Conservation (phyloP, 208 protist genomes). For the Naegleria lovaniensis region DNA sequence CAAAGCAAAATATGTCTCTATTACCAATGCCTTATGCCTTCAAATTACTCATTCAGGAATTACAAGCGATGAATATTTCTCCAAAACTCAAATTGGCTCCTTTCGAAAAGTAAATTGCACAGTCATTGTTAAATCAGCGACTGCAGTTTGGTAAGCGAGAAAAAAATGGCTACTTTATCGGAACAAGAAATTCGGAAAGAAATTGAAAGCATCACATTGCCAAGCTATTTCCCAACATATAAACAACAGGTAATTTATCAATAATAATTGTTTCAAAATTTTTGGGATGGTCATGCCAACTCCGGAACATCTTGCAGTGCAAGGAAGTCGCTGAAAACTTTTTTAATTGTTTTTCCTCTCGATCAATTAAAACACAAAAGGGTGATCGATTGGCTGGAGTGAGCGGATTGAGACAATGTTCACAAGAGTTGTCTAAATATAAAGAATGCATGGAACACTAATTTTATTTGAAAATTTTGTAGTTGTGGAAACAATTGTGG, state of each 20-base stretch:
- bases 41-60: slow-evolving; percentile 99
- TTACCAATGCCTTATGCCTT: slow-evolving; percentile 98
- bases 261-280: neutral
- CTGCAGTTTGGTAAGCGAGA: no score
- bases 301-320: neutral
- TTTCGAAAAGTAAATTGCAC: neutral
- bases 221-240: neutral
- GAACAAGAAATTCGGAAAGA: neutral
- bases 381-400: neutral
- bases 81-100: slow-evolving; percentile 48
- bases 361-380: neutral
- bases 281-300: neutral
- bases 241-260: neutral
- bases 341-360: neutral
- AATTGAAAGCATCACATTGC: neutral
- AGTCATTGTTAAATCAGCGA: no score
- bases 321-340: neutral
- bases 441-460: neutral
- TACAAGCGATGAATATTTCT: slow-evolving; percentile 95
- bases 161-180: neutral
- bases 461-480: no score
- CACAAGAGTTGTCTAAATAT: neutral
- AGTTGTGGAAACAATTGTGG: no score
- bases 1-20: slow-evolving; percentile 58
- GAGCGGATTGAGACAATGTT: neutral